Percentiles rank a stretch among this genome's conserved stretches.
phyloP scores from a whole-genome alignment of 2,329 filamentous ascomycete genomes.

The Dactylellina leptospora region DNA sequence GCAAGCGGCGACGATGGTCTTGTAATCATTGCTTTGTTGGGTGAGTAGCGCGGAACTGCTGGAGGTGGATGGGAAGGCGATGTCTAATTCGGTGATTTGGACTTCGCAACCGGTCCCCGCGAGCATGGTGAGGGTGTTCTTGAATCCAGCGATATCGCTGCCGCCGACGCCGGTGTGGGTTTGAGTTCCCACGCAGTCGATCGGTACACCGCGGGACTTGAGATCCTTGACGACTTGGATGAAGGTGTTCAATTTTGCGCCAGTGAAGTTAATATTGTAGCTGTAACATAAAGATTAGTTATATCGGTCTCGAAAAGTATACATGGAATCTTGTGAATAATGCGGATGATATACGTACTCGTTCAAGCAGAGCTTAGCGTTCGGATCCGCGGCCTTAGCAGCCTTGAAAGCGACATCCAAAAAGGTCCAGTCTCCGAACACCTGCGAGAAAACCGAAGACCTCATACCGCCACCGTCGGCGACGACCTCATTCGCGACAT shows the following conservation, averaged over 20 bases:
- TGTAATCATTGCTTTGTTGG: constrained; percentile 56
- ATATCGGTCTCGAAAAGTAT: neutral
- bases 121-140: constrained; percentile 54
- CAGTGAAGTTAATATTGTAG: constrained; percentile 42
- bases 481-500: constrained; percentile 47
- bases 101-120: constrained; percentile 64
- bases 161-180: constrained; percentile 56
- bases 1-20: constrained; percentile 67
- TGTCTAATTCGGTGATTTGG: constrained; percentile 74
- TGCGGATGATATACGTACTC: constrained; percentile 23
- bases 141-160: constrained; percentile 60
- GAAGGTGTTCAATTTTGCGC: constrained; percentile 39
- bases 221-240: constrained; percentile 40
- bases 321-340: too few species aligned
- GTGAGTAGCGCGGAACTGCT: constrained; percentile 58
- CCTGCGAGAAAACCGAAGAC: constrained; percentile 25
- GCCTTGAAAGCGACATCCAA: constrained; percentile 42
- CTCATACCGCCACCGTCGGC: constrained; percentile 40
- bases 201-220: constrained; percentile 34
- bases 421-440: constrained; percentile 46
- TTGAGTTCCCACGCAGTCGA: constrained; percentile 46
- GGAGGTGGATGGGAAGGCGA: constrained; percentile 66
- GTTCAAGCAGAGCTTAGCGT: constrained; percentile 41
- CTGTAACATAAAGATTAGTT: neutral
- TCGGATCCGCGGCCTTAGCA: constrained; percentile 33